A percentile compares a stretch with the other conserved stretches of the same genome.
phyloP scores from a whole-genome alignment of 306 rosid genomes.

The Senna siamea region DNA sequence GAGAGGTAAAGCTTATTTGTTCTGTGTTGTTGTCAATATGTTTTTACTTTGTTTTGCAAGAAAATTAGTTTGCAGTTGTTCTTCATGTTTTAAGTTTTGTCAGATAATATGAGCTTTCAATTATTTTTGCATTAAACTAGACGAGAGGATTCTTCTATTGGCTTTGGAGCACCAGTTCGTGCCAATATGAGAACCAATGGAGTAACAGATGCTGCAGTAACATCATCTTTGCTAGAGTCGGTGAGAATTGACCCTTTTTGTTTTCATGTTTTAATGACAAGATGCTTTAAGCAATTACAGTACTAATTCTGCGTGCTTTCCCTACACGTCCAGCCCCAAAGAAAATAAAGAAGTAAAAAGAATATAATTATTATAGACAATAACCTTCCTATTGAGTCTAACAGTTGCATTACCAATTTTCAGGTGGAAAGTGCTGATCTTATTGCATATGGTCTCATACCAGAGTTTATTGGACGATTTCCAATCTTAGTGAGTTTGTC shows the following conservation, averaged over 20 bases:
- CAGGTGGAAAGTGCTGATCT: conserved; percentile 97
- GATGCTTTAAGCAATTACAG: conserved; percentile 24
- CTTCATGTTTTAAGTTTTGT: neutral
- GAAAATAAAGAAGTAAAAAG: neutral
- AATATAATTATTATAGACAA: conserved; percentile 10
- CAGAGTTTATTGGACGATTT: conserved; percentile 92
- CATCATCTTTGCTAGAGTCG: conserved; percentile 81
- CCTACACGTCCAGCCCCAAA: neutral
- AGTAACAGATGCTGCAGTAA: conserved; percentile 59
- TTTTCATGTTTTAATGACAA: neutral
- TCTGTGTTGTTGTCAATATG: neutral
- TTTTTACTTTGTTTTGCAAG: neutral
- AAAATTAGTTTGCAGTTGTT: conserved; percentile 4
- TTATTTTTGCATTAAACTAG: conserved; percentile 47
- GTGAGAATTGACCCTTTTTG: conserved; percentile 51
- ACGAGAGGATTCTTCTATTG: conserved; percentile 90
- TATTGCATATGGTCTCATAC: conserved; percentile 87
- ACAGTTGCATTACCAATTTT: conserved; percentile 39
- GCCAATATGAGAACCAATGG: conserved; percentile 78
- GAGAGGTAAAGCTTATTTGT: conserved; percentile 60
- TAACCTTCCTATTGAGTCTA: conserved; percentile 36
- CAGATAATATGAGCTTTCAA: neutral
- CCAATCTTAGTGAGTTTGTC: conserved; percentile 80
- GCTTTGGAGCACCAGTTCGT: conserved; percentile 92
- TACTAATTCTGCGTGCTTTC: neutral